phyloP scores from a whole-genome alignment of 257 asterid genomes.

The Solanum virginianum region DNA sequence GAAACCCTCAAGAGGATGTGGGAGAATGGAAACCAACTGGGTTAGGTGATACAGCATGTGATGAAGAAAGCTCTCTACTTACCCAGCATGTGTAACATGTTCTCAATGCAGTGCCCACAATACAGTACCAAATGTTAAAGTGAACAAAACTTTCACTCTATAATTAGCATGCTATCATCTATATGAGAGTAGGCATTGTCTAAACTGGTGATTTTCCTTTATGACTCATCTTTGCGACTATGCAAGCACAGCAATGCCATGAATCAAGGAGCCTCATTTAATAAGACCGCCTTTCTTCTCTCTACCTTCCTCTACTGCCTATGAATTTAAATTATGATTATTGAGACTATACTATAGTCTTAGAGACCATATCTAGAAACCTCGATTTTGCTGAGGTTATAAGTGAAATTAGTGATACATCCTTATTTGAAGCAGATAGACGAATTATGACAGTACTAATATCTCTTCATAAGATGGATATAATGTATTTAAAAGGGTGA shows the following conservation, averaged over 20 bases:
- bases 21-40: neutral
- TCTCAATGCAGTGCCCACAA: neutral
- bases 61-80: neutral
- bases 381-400: neutral
- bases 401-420: neutral
- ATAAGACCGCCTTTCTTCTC: neutral
- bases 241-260: neutral
- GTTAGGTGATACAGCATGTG: neutral
- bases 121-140: neutral
- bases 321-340: neutral
- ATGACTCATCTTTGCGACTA: neutral
- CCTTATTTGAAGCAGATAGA: neutral
- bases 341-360: neutral
- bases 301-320: neutral
- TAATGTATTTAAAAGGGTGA: neutral
- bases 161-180: neutral
- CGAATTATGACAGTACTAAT: neutral
- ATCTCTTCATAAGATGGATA: neutral
- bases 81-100: neutral
- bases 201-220: neutral
- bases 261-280: neutral
- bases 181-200: neutral
- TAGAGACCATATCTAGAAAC: neutral
- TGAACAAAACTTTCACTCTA: neutral
- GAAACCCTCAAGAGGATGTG: neutral